Evolutionary conservation across 2,329 filamentous ascomycete genomes (phyloP), one percentile per base, ranked within the genome.

Genomic region (Fusarium guadeloupense): DNA sequence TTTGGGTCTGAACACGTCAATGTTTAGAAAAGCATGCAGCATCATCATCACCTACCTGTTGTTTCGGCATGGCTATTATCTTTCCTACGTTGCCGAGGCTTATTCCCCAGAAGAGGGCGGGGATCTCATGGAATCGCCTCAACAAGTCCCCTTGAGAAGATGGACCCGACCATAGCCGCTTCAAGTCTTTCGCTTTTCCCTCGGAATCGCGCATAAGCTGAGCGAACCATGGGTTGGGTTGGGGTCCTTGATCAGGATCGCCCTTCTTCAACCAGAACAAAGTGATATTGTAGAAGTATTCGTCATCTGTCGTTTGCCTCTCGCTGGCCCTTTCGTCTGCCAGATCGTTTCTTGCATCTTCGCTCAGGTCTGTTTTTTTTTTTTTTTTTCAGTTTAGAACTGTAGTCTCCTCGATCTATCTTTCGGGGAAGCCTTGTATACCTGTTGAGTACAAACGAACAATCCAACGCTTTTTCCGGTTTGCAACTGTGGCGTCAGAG

Each of bases 51-150:
- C 49, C 30, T 45, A 52, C 49, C 35, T 44, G 49, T 38, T 38
- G 33, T 12, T 19, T 28, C 21, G 40, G 49, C 33, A 52, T 37
- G 3, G 49, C 34, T 39, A 45, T 52, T 30, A 23, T 34, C 49
- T 33, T 52, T 10, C 41, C 34, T 44, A 45, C 20, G n/a, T 33
- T 35, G n/a, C 49, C 49, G 21, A 52, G 33, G 7, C 26, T 46
- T 34, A 52, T 25, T 28, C 49, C 49, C 49, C 49, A 52, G 33
- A 52, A 46, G 8, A 52, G 33, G 20, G 49, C 49, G 6, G 49
- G 49, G 19, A 52, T 44, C 30, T 45, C 34, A 26, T 52, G 49
- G 23, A 52, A 46, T 16, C n/a, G 14, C 13, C 17, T 31, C 31
- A 45, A 34, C 13, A 45, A 23, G 9, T 37, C 41, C 21, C 23